Evolutionary conservation across 2,329 filamentous ascomycete species (phyloP).

Genomic region (Diaporthe sp.): DNA sequence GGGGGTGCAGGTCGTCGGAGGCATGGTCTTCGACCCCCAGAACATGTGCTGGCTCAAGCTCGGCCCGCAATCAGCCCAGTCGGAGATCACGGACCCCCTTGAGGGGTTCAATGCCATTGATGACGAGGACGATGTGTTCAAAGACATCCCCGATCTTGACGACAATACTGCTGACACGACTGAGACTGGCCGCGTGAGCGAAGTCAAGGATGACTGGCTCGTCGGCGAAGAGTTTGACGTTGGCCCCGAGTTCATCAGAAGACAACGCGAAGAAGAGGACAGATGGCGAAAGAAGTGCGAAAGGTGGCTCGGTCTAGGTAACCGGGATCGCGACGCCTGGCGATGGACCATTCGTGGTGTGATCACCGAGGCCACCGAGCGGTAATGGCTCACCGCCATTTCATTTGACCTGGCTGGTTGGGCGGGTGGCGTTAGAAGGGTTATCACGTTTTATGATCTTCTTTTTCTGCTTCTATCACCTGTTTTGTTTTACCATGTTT

Average conservation of each 20-base stretch:
- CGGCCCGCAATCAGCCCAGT: constrained; percentile 60
- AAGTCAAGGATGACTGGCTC: constrained; percentile 82
- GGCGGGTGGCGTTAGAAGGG: constrained; percentile 38
- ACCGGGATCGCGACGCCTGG: constrained; percentile 74
- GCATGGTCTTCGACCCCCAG: constrained; percentile 97
- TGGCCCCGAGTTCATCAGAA: constrained; percentile 90
- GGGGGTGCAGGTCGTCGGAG: constrained; percentile 93
- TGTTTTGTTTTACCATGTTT: constrained; percentile 33
- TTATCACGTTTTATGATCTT: constrained; percentile 30
- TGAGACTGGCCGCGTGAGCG: constrained; percentile 67
- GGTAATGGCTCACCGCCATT: constrained; percentile 55
- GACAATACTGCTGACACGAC: constrained; percentile 71
- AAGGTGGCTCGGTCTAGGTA: constrained; percentile 80
- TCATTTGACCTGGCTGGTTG: constrained; percentile 28
- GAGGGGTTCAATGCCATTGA: constrained; percentile 79
- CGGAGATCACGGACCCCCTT: constrained; percentile 69
- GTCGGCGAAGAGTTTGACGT: constrained; percentile 98
- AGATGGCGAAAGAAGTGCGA: constrained; percentile 91
- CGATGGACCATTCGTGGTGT: constrained; percentile 81
- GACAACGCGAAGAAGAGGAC: constrained; percentile 92
- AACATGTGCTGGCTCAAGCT: constrained; percentile 98
- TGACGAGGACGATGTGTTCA: constrained; percentile 94
- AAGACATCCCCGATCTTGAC: constrained; percentile 92
- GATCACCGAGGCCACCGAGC: constrained; percentile 51
- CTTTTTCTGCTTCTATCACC: constrained; percentile 36